Base-by-base conservation (phyloP, 352 stramenopile genomes). In the Pythium catenulatum region DNA sequence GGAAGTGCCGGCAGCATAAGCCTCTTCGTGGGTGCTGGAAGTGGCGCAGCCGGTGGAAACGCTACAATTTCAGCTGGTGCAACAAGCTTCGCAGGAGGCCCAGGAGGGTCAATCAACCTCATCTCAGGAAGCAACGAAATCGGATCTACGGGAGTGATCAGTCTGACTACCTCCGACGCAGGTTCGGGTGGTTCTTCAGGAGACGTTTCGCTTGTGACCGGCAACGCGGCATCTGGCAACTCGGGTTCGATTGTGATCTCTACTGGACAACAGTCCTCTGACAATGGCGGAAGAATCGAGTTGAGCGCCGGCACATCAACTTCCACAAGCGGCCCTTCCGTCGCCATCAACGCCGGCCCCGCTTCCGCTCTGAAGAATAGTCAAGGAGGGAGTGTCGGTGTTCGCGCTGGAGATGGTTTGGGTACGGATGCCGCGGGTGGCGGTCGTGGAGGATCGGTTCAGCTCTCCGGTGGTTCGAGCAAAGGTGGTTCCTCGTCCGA, bases 211-310 rank as follows among this genome's bases (percentile, higher is more conserved):
- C 36, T 96, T 34, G 92, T 86, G 52, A 94, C 91, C 39, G 91
- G 91, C 15, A 78, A 90, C 54, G 90, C 92, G 21, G 54, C 78
- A 30, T 87, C 58, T 19, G 88, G 80, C 46, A 82, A 56, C 4
- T 88, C 87, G 46, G 94, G 94, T 34, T 88, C 89, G 13, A 91
- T 97, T 73, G 56, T 90, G 27, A 65, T 97, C 41, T 88, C 87
- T 27, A 93, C 89, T 69, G 94, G 94, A n/a, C 68, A 91, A 34
- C 87, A 93, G 48, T 86, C 81, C 11, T 84, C 86, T 23, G 63
- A 81, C 32, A 52, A 89, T 79, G 89, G 90, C 25, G 88, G 82
- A 8, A 83, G 92, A 36, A 92, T 96, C 63, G 66, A 86, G 69
- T 27, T 96, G 59, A 37, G 54, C 56, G 89, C 86, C 66, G 93